Base-by-base conservation (phyloP, 2,329 filamentous ascomycete species). In the Pseudogymnoascus sp. region DNA sequence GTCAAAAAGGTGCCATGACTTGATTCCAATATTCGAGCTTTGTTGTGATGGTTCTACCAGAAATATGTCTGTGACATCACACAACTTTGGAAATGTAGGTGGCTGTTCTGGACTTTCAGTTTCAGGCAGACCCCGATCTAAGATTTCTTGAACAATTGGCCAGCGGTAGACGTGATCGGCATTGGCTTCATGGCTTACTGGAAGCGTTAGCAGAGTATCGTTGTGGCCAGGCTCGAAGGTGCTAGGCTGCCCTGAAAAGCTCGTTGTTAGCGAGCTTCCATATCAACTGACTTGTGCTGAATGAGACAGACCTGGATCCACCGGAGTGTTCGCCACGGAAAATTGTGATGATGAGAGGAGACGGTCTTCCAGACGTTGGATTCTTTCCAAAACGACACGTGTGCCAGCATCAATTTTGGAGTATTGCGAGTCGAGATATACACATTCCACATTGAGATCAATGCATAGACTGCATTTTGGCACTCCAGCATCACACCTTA, bases 391-490 rank as follows among this genome's bases (percentile, higher is more conserved):
- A 1, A 74, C 61, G 14, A 72, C 64, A 5, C 68, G 61, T 0
- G 72, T 74, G 37, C 72, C 73, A 26, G 69, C 67, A 37, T 73
- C 72, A 10, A 72, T 70, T 33, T 67, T 68, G 1, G 69, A 69
- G 8, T 71, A 69, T 22, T 71, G 67, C 28, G 71, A 66, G 43
- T 73, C 71, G n/a, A 66, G 64, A 16, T 73, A 73, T 2, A 71
- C 61, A 61, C 72, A 73, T 33, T 72, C 71, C 1, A 72, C 71
- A 26, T 70, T 66, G 6, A 73, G 70, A 1, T 65, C 40, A n/a
- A 66, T 35, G 43, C 72, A 73, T 6, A 71, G 63, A 24, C 71
- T 67, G 59, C 72, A 73, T 62, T 65, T 66, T 3, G 72, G 72
- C 59, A 71, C 65, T 1, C 65, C 70, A 10, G 71, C 72, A 53